Evolutionary conservation across 331 rosid species (phyloP), one percentile per base, ranked within the genome.

Genomic region (Cydonia oblonga): DNA sequence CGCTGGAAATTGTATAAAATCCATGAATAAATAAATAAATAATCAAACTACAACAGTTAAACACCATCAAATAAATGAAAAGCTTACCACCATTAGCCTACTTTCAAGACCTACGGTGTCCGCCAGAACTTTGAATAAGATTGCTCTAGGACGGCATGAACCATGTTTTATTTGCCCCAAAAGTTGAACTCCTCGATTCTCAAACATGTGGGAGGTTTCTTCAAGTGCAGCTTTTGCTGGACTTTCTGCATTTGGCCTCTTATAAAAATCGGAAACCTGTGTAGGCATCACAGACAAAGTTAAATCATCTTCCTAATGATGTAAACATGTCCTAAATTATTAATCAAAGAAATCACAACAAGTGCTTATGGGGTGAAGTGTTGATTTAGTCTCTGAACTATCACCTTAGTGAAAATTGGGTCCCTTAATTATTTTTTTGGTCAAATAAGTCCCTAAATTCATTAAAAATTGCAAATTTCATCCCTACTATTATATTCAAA

Each of bases 61-160:
- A 63, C 64, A 49, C 51, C 52, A 71, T 69, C 54, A 18, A 49
- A 82, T 71, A 46, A 79, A 76, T 44, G 52, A 32, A 56, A 69
- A 76, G 73, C 96, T 91, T 88, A 95, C 99, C 99, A 87, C 93
- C 87, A 87, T 76, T 42, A 95, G 90, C 73, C 82, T 87, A 77
- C 99, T 88, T 83, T 91, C 97, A 76, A 95, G 97, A 57, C 96
- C 97, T 19, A 95, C 92, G 81, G 96, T 76, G 81, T 95, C 99
- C 20, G 97, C 97, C 63, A 95, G 83, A 75, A 81, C 96, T 87
- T 95, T 95, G 79, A 95, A 95, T 79, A 95, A 88, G 76, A 95
- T 86, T 56, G 97, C 96, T 56, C 97, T 88, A 67, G 96, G 93
- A 59, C 92, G 92, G 84, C 99, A 91, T 62, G 97, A 91, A 78